Evolutionary conservation across 2,329 filamentous ascomycete genomes (phyloP), one percentile per base, ranked within the genome.

Genomic region (Westerdykella sp.): DNA sequence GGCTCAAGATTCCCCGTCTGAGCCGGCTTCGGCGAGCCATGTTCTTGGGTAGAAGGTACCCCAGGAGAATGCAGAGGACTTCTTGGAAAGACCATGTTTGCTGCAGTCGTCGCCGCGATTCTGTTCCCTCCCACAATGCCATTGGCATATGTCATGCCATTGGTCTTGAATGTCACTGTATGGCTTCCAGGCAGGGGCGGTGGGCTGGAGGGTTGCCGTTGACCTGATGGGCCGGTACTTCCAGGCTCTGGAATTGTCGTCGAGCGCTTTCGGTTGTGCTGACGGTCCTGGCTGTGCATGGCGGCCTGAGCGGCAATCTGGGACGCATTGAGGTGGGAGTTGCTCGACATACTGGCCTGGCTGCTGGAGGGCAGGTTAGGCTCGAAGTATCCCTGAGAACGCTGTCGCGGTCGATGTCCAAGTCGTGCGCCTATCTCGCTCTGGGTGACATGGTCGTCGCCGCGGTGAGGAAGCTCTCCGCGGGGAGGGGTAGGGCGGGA

Each of bases 301-400:
- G 86, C 86, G 9, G 85, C 81, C 66, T 89, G 85, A 14, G 85
- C 85, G 32, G 86, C 86, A 50, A 89, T 87, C 64, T 87, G 83
- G 65, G 84, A 87, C n/a, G 85, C 80, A 68, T 69, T 67, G 66
- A 81, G 57, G 28, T 68, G 68, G 44, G 34, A 46, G 15, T 46
- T 44, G 40, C 54, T 48, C 48, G 71, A 69, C 57, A 65, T 61
- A 77, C 73, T 21, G 73, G 73, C 42, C 77, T 69, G 60, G 43
- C 77, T 81, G 16, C 76, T 80, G 50, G 78, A 79, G 16, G 85
- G 83, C 38, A 90, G 71, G 16, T 77, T 81, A 34, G 85, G 80
- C 61, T 90, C 85, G 59, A 90, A 90, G 57, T 83, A 79, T 56
- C 86, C 86, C 62, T 86, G 84, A 7, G 79, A 85, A 53, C 84